Evolutionary conservation across 2,329 filamentous ascomycete species (phyloP), one percentile per base, ranked within the genome.

Genomic region (Didymosphaeria variabile): DNA sequence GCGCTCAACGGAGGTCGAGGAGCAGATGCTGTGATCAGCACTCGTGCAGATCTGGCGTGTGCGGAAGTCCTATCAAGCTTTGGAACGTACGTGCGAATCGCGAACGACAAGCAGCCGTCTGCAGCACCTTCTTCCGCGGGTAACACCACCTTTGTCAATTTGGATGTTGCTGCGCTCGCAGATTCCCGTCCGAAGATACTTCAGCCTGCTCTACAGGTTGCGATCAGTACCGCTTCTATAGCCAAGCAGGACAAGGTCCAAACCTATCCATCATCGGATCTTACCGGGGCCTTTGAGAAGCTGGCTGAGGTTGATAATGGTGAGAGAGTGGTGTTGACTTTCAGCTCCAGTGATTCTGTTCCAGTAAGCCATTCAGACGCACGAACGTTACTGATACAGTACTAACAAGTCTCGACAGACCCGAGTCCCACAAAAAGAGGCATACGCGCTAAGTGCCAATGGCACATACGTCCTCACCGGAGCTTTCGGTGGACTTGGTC

Each of bases 11-110:
- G 45, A 13, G 45, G 45, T 9, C 19, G 23, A 29, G 45, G 45
- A 13, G 45, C 21, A 2, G 45, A 47, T 47, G 45, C 45, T 29
- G 19, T 47, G 45, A 47, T 47, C 21, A 47, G 45, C 12, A 47
- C 45, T 9, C 45, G 45, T 5, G 10, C 21, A 10, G 21, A 47
- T 29, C 15, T 13, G 10, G 45, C 15, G 23, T 47, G 45, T 29
- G 45, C 45, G 26, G 21, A 47, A 29, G 21, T 29, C 10, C 10
- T 47, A 17, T 47, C 45, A 2, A 23, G 3, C 21, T 47, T 47
- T 29, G 45, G 45, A 13, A 47, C 45, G 21, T 47, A 47, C 21
- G 45, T 47, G 23, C 45, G 23, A 4, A 31, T 47, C 17, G 3
- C 13, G 21, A 47, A 29, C 45, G 21, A 8, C 26, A 21, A 10